Base-by-base conservation (phyloP, 805 yeast genomes). In the Saccharomyces cerevisiae region DNA sequence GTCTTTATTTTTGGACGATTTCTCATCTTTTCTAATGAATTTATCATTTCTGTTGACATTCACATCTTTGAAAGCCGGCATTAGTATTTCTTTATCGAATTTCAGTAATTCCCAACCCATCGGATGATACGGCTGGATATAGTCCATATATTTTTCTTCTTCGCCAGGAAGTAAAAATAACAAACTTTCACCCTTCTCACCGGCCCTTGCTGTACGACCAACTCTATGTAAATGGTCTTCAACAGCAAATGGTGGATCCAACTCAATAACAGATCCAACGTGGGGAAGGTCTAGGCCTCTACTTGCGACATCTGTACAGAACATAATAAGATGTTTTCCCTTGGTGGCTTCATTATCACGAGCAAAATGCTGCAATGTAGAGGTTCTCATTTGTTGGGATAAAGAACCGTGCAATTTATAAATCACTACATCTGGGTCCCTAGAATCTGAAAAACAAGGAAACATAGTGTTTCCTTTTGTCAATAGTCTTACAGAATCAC, bases 201-300 rank as follows among this genome's bases (percentile, higher is more conserved):
- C 99, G n/a, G 95, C 96, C 73, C 99, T 84, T 8, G 99, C 99
- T 11, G 98, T 90, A 75, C 99, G 83, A 52, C 99, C 99, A 53
- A 91, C 88, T 70, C 99, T 80, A 70, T 94, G 99, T 55, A 94
- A 75, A 76, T 94, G 99, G 67, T 94, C 99, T 58, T 90, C 97
- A 4, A 89, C 77, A 1, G 94, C 80, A 65, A 92, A 91, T 4
- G 99, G 97, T 2, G 99, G 97, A 67, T 94, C 99, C 62, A 84
- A 85, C 69, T 94, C 99, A 21, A 94, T 77, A 31, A 94, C 96
- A 49, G 85, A 81, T 48, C 94, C 81, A 55, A 94, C 89, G 51
- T 82, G 79, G 1, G 97, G 96, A 54, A 94, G 74, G 76, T 94
- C 99, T 58, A 94, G 77, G 58, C 99, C 99, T 73, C 99, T 83